A percentile compares a stretch with the other conserved stretches of the same genome.
Evolutionary conservation across 1,139 yeast species (phyloP).

Genomic region (Yamadazyma diospyri): DNA sequence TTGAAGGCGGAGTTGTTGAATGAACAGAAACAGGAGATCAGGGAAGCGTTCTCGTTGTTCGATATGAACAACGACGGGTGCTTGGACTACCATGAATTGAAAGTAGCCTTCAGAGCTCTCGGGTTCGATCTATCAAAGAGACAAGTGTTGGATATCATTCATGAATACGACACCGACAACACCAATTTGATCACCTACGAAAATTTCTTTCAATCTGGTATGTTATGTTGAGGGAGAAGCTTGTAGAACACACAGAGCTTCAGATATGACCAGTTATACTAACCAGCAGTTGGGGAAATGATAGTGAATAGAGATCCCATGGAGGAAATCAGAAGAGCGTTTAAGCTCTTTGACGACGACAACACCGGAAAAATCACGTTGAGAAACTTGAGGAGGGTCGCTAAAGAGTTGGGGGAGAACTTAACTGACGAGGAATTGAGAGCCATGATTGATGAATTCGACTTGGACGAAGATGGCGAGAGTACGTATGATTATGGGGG

Average conservation of each 20-base stretch:
- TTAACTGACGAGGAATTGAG: slow-evolving; percentile 87
- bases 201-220: slow-evolving; percentile 72
- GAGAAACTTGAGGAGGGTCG: slow-evolving; percentile 81
- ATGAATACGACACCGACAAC: slow-evolving; percentile 78
- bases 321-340: slow-evolving; percentile 90
- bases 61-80: slow-evolving; percentile 91
- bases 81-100: slow-evolving; percentile 87
- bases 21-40: slow-evolving; percentile 88
- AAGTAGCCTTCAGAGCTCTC: slow-evolving; percentile 88
- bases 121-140: slow-evolving; percentile 85
- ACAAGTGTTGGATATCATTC: slow-evolving; percentile 77
- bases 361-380: slow-evolving; percentile 81
- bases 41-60: slow-evolving; percentile 89
- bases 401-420: slow-evolving; percentile 90
- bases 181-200: slow-evolving; percentile 72
- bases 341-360: slow-evolving; percentile 86
- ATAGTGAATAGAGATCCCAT: slow-evolving; percentile 85
- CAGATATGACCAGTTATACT: no score
- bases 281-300: slow-evolving; percentile 61
- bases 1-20: slow-evolving; percentile 68
- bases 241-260: no score
- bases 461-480: slow-evolving; percentile 94
- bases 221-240: slow-evolving; percentile 22
- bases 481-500: slow-evolving; percentile 35
- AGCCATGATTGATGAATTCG: slow-evolving; percentile 98